Evolutionary conservation across 352 stramenopile species (phyloP), one percentile per base, ranked within the genome.

Genomic region (Phytophthora cajani): DNA sequence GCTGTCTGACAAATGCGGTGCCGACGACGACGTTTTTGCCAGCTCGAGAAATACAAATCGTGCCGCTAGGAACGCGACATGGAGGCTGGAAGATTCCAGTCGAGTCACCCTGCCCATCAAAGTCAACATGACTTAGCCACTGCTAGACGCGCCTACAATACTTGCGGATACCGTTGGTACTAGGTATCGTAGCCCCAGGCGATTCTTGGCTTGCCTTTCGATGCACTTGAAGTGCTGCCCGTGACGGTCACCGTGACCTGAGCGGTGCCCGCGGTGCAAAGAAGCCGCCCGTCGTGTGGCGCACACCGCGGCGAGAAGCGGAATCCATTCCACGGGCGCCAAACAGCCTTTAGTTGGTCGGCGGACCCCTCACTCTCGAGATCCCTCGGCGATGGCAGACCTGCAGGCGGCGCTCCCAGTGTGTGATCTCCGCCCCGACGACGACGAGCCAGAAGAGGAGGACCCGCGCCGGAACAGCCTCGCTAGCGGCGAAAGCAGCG

Each of bases 401-500:
- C 38, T 46, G 21, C 65, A 65, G 17, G 33, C 61, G 9, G 44
- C 58, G 40, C 19, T 72, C 19, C 50, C 64, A 64, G 56, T 67
- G 59, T 66, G 59, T 62, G 42, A 71, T 57, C 30, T 62, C 17
- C 53, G 32, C 52, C 51, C 51, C 16, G 68, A 77, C 57, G 57
- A 60, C 33, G 69, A 74, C 27, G 69, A 82, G 38, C 75, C 75
- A 49, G 75, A 80, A 49, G 58, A 82, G 42, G 75, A 82, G 66
- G 69, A 82, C 53, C 23, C 53, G 47, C 62, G 25, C 19, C 57
- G 55, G 21, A 64, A 33, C 33, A 72, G 53, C 14, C 10, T 53
- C 27, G 42, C 11, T 5, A 62, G 62, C 25, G 42, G 6, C 36
- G 27, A 65, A 36, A 68, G 60, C 27, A 75, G 52, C 55, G 69